phyloP scores from a whole-genome alignment of 306 rosid species.

The Bauhinia variegata region DNA sequence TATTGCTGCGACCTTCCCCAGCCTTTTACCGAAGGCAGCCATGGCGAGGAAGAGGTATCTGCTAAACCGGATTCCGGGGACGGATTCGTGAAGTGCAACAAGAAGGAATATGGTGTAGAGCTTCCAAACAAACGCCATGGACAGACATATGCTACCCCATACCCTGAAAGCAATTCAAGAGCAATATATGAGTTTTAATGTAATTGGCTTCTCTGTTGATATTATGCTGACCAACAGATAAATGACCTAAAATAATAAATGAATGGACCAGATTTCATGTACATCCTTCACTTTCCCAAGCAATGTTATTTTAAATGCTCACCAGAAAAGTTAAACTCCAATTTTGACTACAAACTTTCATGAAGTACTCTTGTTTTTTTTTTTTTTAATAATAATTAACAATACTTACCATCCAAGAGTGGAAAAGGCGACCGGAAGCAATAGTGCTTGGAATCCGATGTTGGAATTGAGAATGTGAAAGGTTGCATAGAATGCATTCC shows the following conservation, averaged over 20 bases:
- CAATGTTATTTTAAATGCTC: no score
- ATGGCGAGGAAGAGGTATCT: conserved; percentile 53
- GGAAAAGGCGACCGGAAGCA: conserved; percentile 63
- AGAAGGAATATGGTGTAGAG: conserved; percentile 49
- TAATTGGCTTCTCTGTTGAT: no score
- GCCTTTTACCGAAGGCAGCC: conserved; percentile 50
- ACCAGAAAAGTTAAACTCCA: no score
- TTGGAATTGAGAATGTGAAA: conserved; percentile 59
- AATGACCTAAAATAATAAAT: no score
- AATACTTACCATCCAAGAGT: conserved; percentile 73
- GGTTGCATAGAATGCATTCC: conserved; percentile 43
- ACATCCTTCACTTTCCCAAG: no score
- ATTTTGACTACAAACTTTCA: no score
- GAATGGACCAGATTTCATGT: no score
- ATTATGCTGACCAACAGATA: no score
- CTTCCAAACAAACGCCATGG: conserved; percentile 50
- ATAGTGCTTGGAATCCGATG: conserved; percentile 60
- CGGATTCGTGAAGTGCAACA: conserved; percentile 48
- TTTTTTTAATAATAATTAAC: no score
- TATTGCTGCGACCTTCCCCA: conserved; percentile 48
- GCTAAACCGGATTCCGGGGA: conserved; percentile 46
- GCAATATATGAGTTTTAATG: background rate
- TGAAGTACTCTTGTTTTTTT: no score
- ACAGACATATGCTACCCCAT: conserved; percentile 47
- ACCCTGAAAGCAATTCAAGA: conserved; percentile 34